Percentiles rank a stretch among this genome's conserved stretches.
These are phyloP conservation scores for Penicillium sp. DNA, from an alignment of 2,329 filamentous ascomycete genomes.

Conservation along the genomic window DNA sequence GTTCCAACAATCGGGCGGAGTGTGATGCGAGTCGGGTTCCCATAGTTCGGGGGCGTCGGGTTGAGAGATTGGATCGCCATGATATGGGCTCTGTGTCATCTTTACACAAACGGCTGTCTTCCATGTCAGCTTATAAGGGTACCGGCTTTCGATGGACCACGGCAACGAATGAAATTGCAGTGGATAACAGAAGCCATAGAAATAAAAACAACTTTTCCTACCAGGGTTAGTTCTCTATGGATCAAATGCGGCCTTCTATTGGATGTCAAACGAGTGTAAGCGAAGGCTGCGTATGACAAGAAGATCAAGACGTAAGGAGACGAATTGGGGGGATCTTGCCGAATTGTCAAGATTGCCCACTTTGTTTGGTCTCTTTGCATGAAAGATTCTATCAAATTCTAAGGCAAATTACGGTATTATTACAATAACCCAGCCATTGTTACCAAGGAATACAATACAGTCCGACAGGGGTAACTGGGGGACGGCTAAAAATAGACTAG, in stretches of 20 bases:
- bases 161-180: background rate
- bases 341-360: background rate
- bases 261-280: constrained; percentile 2
- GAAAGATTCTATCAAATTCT: constrained; percentile 1
- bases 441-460: constrained; percentile 1
- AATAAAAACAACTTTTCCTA: background rate
- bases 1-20: no score
- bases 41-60: background rate
- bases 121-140: background rate
- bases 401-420: constrained; percentile 1
- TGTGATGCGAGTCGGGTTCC: constrained; percentile 41
- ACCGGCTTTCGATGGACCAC: background rate
- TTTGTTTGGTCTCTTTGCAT: constrained; percentile 3
- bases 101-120: background rate
- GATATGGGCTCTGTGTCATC: background rate
- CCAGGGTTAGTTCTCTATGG: background rate
- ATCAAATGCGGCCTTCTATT: constrained; percentile 2
- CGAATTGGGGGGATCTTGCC: background rate
- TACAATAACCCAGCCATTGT: background rate
- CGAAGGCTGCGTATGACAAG: constrained; percentile 1
- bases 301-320: background rate
- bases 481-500: constrained; percentile 3
- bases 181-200: constrained; percentile 1
- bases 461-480: background rate
- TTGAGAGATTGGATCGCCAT: background rate